Conservation (phyloP, 495 filamentous ascomycete genomes). For the Podospora pseudocomata region DNA sequence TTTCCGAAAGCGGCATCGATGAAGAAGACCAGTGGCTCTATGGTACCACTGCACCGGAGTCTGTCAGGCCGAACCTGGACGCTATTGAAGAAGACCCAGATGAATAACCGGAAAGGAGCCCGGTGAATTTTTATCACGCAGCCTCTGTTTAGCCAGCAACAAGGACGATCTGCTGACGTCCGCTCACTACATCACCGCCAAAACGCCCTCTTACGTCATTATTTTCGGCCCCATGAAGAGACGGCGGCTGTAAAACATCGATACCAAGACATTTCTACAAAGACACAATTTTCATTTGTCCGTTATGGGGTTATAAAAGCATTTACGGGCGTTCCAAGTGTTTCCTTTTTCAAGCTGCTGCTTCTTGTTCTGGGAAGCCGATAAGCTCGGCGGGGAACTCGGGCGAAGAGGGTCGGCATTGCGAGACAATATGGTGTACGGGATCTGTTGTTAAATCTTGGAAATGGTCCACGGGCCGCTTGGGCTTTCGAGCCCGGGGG, state of each 20-base stretch:
- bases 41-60: slow-evolving; percentile 41
- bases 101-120: slow-evolving; percentile 21
- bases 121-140: background rate
- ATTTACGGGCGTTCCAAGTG: slow-evolving; percentile 31
- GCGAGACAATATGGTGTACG: background rate
- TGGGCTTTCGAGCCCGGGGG: background rate
- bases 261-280: background rate
- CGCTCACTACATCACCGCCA: background rate
- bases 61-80: slow-evolving; percentile 43
- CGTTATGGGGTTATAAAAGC: slow-evolving; percentile 20
- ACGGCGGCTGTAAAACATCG: background rate
- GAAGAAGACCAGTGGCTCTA: slow-evolving; percentile 54
- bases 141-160: background rate
- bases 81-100: slow-evolving; percentile 47
- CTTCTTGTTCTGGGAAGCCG: background rate
- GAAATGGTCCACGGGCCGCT: background rate
- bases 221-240: background rate
- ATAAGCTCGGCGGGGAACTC: background rate
- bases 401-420: background rate
- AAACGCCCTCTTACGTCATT: background rate
- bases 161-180: background rate
- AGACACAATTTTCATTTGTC: slow-evolving; percentile 19
- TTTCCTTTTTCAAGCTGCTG: slow-evolving; percentile 9
- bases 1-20: slow-evolving; percentile 48
- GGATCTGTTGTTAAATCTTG: background rate